Conservation (phyloP, 2,329 filamentous ascomycete species). For the Daldinia sp. region DNA sequence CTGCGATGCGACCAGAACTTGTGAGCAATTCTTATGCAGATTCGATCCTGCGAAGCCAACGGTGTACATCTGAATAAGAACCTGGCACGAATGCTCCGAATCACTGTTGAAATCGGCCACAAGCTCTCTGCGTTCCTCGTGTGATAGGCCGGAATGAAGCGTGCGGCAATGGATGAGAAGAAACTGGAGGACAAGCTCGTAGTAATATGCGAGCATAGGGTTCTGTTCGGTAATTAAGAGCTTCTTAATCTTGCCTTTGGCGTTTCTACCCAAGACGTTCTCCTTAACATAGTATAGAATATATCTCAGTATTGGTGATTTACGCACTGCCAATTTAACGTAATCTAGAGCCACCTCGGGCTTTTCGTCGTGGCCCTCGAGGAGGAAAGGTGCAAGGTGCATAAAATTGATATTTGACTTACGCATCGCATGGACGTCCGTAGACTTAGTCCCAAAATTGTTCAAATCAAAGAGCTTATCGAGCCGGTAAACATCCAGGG, state of each 20-base stretch:
- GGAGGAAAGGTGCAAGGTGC: constrained; percentile 37
- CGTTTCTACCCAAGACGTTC: constrained; percentile 33
- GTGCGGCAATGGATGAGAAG: constrained; percentile 42
- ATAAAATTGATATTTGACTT: constrained; percentile 29
- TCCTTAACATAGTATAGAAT: constrained; percentile 41
- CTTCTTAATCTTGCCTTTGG: constrained; percentile 39
- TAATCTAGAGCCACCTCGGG: constrained; percentile 38
- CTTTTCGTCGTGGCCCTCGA: constrained; percentile 5
- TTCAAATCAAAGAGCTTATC: constrained; percentile 33
- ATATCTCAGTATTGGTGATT: constrained; percentile 42
- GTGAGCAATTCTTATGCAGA: constrained; percentile 42
- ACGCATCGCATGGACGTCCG: constrained; percentile 38
- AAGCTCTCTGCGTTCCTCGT: constrained; percentile 37
- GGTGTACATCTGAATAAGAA: constrained; percentile 45
- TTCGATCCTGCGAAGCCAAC: constrained; percentile 45
- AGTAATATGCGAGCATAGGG: constrained; percentile 44
- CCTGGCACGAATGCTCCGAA: constrained; percentile 36
- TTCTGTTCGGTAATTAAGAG: constrained; percentile 42
- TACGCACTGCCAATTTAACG: constrained; percentile 37
- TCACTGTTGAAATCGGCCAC: constrained; percentile 41
- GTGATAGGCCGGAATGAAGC: constrained; percentile 38
- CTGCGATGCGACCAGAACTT: constrained; percentile 42
- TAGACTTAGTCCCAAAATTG: constrained; percentile 27
- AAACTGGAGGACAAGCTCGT: constrained; percentile 44
- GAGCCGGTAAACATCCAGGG: constrained; percentile 40